A percentile compares a stretch with the other conserved stretches of the same genome.
Conservation (phyloP, 306 rosid genomes). For the Gynostemma pentaphyllum region DNA sequence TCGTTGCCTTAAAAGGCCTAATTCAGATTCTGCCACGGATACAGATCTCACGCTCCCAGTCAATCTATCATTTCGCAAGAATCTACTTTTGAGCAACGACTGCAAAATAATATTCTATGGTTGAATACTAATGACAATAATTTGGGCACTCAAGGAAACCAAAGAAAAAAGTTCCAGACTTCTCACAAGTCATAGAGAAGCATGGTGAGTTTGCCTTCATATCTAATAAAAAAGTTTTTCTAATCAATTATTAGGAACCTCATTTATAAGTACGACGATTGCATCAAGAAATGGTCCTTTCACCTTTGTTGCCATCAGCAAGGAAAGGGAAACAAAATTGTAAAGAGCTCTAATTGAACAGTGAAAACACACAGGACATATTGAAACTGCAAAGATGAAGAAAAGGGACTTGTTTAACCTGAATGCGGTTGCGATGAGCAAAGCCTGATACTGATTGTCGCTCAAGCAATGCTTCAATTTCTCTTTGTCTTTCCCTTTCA, state of each 20-base stretch:
- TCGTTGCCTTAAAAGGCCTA: constrained; percentile 78
- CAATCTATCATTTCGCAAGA: constrained; percentile 72
- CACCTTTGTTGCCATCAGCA: neutral
- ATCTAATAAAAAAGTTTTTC: neutral
- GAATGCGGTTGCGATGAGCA: constrained; percentile 94
- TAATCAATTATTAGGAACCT: neutral
- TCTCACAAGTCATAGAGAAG: neutral
- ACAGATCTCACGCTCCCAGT: constrained; percentile 44
- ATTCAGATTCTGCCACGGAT: constrained; percentile 80
- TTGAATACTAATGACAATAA: neutral
- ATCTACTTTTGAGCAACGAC: constrained; percentile 94
- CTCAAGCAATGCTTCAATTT: constrained; percentile 59
- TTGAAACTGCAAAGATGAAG: neutral
- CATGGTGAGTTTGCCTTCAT: neutral
- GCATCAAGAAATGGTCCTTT: neutral
- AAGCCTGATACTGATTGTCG: constrained; percentile 67
- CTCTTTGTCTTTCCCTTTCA: constrained; percentile 64
- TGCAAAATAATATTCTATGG: constrained; percentile 23
- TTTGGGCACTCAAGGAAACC: neutral
- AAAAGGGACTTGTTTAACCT: constrained; percentile 36
- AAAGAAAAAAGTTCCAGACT: neutral
- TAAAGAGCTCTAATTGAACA: neutral
- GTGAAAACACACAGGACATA: constrained; percentile 5
- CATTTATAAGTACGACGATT: neutral
- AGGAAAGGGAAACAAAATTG: neutral